Evolutionary conservation across 768 basidiomycete genomes (phyloP).

Genomic region (button mushroom (Agaricus bisporus)): DNA sequence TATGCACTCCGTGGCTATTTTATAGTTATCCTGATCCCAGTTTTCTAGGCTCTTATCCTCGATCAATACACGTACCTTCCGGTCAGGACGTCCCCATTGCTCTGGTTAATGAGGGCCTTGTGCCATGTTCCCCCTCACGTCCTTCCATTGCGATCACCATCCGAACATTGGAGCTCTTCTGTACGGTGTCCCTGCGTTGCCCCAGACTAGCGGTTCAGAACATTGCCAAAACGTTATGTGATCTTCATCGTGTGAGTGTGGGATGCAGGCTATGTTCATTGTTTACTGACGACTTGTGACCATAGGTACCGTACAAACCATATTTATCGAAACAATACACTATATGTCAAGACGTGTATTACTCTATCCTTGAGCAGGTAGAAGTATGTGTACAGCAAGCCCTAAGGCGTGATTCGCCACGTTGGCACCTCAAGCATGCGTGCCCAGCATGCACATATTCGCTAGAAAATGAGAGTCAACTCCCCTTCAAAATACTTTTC

Average conservation of each 20-base stretch:
- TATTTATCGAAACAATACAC: constrained; percentile 18
- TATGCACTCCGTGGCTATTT: neutral
- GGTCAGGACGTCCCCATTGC: constrained; percentile 9
- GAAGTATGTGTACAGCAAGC: constrained; percentile 12
- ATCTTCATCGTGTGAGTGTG: constrained; percentile 16
- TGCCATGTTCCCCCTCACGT: constrained; percentile 19
- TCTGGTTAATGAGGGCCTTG: constrained; percentile 17
- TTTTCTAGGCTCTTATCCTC: neutral
- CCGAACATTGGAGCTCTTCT: constrained; percentile 18
- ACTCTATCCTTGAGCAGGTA: constrained; percentile 11
- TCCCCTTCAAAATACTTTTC: constrained; percentile 17
- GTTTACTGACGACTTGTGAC: too few relatives aligned
- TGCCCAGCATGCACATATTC: constrained; percentile 16
- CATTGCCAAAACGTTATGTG: constrained; percentile 22
- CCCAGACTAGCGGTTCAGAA: constrained; percentile 22
- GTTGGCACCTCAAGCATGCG: constrained; percentile 6
- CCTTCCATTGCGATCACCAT: constrained; percentile 17
- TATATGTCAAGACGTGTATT: constrained; percentile 21
- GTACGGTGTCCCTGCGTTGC: constrained; percentile 13
- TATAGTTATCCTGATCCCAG: neutral
- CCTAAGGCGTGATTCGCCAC: constrained; percentile 19
- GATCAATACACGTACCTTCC: neutral
- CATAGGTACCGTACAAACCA: constrained; percentile 10
- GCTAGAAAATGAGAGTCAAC: constrained; percentile 15
- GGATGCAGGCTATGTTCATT: too few relatives aligned